Conservation (phyloP, 345 rosid species). For the Streptanthus diversifolius region DNA sequence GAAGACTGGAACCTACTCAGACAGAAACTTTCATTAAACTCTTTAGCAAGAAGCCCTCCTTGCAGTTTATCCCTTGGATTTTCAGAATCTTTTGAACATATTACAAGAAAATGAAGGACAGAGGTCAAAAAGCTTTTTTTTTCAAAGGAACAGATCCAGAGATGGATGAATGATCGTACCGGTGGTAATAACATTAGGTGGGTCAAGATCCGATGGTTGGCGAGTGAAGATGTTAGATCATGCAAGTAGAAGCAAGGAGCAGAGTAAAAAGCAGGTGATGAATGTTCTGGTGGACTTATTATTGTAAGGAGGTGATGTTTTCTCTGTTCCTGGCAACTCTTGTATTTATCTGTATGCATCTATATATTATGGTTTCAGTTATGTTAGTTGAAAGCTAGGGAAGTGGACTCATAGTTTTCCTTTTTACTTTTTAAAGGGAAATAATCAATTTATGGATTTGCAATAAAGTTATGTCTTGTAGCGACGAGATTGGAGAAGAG, state of each 20-base stretch:
- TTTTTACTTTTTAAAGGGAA: too few species aligned
- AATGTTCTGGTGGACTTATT: background rate
- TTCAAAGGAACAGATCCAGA: background rate
- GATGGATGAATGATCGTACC: background rate
- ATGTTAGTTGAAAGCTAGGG: too few species aligned
- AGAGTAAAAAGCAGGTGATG: background rate
- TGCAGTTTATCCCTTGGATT: constrained; percentile 31
- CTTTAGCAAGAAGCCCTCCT: constrained; percentile 50
- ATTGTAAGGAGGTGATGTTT: background rate
- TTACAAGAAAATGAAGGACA: background rate
- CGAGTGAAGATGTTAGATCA: background rate
- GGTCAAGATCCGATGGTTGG: background rate
- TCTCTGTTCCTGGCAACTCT: background rate
- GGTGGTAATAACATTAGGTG: background rate
- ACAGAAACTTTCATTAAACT: constrained; percentile 44
- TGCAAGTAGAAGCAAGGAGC: background rate
- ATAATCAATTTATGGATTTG: background rate
- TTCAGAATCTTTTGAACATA: constrained; percentile 31
- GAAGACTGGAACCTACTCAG: constrained; percentile 39
- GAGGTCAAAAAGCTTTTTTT: background rate
- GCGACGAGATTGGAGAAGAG: background rate
- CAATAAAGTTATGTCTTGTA: background rate
- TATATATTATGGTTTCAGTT: background rate
- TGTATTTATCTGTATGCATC: background rate
- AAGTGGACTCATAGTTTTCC: too few species aligned